Percentiles rank a stretch among this genome's conserved stretches.
These are phyloP conservation scores for Suillus cothurnatus DNA, from an alignment of 768 basidiomycete species.

Conservation along the genomic window DNA sequence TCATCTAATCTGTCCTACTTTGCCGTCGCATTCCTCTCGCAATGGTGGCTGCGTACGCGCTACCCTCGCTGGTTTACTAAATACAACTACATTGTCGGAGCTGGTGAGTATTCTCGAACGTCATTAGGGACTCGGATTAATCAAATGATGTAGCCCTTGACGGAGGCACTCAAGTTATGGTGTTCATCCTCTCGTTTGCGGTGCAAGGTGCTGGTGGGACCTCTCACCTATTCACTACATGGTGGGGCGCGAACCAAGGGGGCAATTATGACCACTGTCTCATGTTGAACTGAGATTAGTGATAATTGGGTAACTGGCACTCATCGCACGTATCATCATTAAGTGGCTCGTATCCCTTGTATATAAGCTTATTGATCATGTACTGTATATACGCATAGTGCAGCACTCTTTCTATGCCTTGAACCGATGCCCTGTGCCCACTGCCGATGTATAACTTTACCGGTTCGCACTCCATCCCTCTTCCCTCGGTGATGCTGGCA, in stretches of 20 bases:
- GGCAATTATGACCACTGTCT: conserved; percentile 40
- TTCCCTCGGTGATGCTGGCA: conserved; percentile 58
- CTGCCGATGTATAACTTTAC: conserved; percentile 84
- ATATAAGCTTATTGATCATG: neutral
- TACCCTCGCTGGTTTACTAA: conserved; percentile 68
- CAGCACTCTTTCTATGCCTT: neutral
- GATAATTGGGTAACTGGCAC: neutral
- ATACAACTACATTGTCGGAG: conserved; percentile 69
- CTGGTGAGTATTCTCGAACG: conserved; percentile 35
- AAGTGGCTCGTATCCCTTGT: neutral
- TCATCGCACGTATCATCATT: neutral
- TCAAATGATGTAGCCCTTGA: conserved; percentile 31
- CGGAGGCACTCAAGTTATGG: conserved; percentile 52
- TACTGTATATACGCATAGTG: neutral
- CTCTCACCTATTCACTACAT: conserved; percentile 51
- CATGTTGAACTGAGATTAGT: conserved; percentile 16
- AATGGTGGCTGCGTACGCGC: conserved; percentile 57
- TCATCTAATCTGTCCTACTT: conserved; percentile 50
- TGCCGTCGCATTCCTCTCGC: conserved; percentile 57
- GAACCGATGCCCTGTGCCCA: conserved; percentile 87
- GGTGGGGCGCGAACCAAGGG: conserved; percentile 61
- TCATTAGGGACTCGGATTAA: conserved; percentile 3
- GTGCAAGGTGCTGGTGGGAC: conserved; percentile 54
- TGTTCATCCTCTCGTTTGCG: conserved; percentile 51
- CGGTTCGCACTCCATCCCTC: conserved; percentile 69